phyloP scores from a whole-genome alignment of 2,329 filamentous ascomycete species.

The Beauveria sp. region DNA sequence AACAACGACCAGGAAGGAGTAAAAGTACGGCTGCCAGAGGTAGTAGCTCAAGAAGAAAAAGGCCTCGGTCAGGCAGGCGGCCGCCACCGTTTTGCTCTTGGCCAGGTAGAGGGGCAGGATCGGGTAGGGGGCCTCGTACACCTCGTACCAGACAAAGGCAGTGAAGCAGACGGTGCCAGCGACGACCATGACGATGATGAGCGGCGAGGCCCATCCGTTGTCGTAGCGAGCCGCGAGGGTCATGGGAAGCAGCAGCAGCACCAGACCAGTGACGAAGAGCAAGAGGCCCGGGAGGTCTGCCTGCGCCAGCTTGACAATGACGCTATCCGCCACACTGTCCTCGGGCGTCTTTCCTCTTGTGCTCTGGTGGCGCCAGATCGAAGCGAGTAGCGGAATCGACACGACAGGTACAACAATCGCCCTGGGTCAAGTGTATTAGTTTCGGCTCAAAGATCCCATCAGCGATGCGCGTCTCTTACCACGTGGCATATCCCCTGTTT shows the following conservation, averaged over 20 bases:
- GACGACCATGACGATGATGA: neutral
- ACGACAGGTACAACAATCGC: slow-evolving; percentile 49
- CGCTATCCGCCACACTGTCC: slow-evolving; percentile 12
- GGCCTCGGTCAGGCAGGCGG: slow-evolving; percentile 3
- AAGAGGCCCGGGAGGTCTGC: neutral
- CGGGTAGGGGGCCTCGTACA: neutral
- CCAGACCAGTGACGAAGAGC: neutral
- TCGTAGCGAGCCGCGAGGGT: slow-evolving; percentile 2
- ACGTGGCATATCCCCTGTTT: slow-evolving; percentile 49
- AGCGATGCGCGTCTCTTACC: slow-evolving; percentile 17
- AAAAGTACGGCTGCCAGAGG: slow-evolving; percentile 8
- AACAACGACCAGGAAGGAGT: slow-evolving; percentile 4
- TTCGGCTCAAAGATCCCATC: neutral
- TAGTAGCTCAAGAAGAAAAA: slow-evolving; percentile 4
- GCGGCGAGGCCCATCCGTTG: neutral
- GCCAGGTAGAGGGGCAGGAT: neutral
- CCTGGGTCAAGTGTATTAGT: slow-evolving; percentile 17
- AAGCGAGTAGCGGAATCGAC: slow-evolving; percentile 45
- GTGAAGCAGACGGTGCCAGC: neutral
- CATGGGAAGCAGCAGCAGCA: slow-evolving; percentile 5
- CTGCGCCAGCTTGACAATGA: neutral
- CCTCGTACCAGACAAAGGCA: slow-evolving; percentile 3
- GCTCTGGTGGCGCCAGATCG: slow-evolving; percentile 43
- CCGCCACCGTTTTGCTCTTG: slow-evolving; percentile 2
- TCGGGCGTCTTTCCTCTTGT: slow-evolving; percentile 36